A percentile compares a stretch with the other conserved stretches of the same genome.
Conservation (phyloP, 441 rosid species). For the Euphorbia corollata region DNA sequence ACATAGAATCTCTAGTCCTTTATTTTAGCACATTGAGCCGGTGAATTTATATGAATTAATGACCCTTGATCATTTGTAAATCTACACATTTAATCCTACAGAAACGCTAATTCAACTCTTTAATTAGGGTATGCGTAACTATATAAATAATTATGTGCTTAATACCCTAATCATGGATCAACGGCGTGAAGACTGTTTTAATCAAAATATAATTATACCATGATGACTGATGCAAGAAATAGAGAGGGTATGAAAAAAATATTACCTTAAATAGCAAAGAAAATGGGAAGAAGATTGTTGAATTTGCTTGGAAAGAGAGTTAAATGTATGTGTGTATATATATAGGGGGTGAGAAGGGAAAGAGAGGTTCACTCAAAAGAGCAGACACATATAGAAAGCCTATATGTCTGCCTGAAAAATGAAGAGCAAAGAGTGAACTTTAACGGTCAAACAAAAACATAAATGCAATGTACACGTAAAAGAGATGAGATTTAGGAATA, state of each 20-base stretch:
- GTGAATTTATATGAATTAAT: no score
- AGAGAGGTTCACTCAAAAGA: background rate
- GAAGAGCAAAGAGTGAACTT: background rate
- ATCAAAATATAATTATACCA: no score
- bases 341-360: background rate
- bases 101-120: background rate
- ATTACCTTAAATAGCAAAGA: background rate
- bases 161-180: no score
- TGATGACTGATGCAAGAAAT: background rate
- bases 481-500: background rate
- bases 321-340: background rate
- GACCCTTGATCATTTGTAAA: background rate
- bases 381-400: background rate
- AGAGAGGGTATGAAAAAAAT: background rate
- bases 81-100: no score
- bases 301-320: background rate
- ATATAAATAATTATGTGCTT: no score
- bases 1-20: no score
- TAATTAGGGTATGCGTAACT: background rate
- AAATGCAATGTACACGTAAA: background rate
- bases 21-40: no score
- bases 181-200: no score
- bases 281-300: background rate
- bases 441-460: background rate
- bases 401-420: conserved; percentile 1